A percentile compares a stretch with the other conserved stretches of the same genome.
These are phyloP conservation scores for Cystoderma amianthinum DNA, from an alignment of 768 basidiomycete genomes.

Conservation along the genomic window DNA sequence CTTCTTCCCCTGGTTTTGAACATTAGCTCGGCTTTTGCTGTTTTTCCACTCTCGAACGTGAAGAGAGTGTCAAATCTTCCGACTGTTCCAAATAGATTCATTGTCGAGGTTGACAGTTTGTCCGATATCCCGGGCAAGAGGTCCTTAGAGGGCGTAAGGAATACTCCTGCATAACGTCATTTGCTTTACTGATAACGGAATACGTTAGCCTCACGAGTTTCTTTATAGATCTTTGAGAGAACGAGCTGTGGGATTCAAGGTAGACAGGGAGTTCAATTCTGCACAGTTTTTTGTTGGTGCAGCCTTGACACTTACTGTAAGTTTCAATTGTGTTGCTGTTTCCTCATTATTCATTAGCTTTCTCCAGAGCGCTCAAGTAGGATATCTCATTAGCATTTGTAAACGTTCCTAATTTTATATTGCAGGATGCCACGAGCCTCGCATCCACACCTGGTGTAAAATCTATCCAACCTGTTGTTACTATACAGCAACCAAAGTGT, in stretches of 20 bases:
- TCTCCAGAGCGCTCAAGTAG: constrained; percentile 18
- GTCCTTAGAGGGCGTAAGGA: constrained; percentile 19
- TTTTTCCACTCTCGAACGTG: constrained; percentile 28
- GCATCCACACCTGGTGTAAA: constrained; percentile 42
- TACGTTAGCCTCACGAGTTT: constrained; percentile 39
- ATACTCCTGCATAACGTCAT: not conserved
- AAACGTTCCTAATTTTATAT: not conserved
- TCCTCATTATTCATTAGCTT: not conserved
- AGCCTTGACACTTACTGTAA: constrained; percentile 38
- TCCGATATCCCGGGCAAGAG: constrained; percentile 29
- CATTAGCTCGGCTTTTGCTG: constrained; percentile 18
- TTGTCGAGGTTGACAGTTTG: constrained; percentile 45
- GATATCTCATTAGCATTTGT: constrained; percentile 1
- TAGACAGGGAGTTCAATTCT: constrained; percentile 45
- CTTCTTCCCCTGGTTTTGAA: no score
- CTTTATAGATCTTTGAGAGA: constrained; percentile 42
- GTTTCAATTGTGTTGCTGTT: constrained; percentile 9
- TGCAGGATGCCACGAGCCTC: constrained; percentile 41
- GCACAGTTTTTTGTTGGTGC: constrained; percentile 54
- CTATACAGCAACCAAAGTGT: constrained; percentile 35
- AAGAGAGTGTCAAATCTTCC: constrained; percentile 27
- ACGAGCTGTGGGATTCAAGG: constrained; percentile 34
- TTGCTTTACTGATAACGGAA: not conserved
- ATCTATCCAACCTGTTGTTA: constrained; percentile 47
- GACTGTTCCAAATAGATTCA: constrained; percentile 43